phyloP scores from a whole-genome alignment of 1,284 basidiomycete genomes.

The Ganoderma multipileum region DNA sequence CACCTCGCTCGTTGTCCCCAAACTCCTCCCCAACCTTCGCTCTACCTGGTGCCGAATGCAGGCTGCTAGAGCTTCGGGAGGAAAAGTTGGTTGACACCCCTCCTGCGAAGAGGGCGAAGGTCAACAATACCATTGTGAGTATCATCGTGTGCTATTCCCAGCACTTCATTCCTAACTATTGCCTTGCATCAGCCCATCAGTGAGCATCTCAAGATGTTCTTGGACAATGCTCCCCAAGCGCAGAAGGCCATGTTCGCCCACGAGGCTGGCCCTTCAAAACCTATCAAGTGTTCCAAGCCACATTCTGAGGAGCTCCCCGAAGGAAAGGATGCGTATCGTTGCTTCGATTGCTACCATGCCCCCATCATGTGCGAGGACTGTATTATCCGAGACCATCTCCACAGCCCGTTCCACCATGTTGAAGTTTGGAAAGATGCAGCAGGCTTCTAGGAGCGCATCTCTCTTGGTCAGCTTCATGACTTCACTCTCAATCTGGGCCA shows the following conservation, averaged over 20 bases:
- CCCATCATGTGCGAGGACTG: constrained; percentile 4
- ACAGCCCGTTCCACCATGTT: constrained; percentile 21
- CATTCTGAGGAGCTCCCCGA: too few relatives aligned
- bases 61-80: background rate
- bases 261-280: background rate
- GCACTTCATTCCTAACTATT: too few relatives aligned
- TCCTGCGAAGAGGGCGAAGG: background rate
- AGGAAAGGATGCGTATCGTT: too few relatives aligned
- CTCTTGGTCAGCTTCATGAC: background rate
- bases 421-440: constrained; percentile 7
- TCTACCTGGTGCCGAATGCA: too few relatives aligned
- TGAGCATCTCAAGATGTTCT: background rate
- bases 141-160: too few relatives aligned
- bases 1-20: too few relatives aligned
- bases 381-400: background rate
- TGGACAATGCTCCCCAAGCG: background rate
- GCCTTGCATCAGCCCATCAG: too few relatives aligned
- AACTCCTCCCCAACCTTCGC: too few relatives aligned
- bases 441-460: constrained; percentile 10
- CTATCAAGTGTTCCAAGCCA: too few relatives aligned
- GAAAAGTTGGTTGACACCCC: background rate
- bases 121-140: background rate
- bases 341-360: constrained; percentile 19
- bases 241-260: background rate
- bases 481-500: constrained; percentile 10